Percentiles rank a stretch among this genome's conserved stretches.
These are phyloP conservation scores for Quercus berberidifolia DNA, from an alignment of 306 rosid species.

Conservation along the genomic window DNA sequence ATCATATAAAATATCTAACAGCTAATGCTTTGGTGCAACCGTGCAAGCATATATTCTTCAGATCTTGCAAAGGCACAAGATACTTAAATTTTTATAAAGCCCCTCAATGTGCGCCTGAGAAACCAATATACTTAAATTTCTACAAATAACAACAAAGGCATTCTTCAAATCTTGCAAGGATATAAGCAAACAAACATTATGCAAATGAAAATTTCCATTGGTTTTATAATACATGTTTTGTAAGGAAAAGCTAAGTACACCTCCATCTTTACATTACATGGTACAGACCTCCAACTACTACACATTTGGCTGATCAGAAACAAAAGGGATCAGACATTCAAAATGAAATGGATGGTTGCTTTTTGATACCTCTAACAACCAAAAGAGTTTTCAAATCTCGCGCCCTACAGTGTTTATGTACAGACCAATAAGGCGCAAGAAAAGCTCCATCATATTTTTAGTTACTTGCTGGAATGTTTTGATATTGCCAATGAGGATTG, in stretches of 20 bases:
- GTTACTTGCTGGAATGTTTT: too few relatives aligned
- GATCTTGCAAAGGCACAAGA: too few relatives aligned
- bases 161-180: neutral
- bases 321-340: neutral
- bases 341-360: neutral
- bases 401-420: neutral
- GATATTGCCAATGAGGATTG: too few relatives aligned
- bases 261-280: neutral
- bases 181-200: too few relatives aligned
- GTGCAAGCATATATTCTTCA: too few relatives aligned
- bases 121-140: neutral
- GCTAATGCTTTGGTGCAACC: too few relatives aligned
- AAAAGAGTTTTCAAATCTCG: neutral
- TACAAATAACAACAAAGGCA: neutral
- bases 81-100: too few relatives aligned
- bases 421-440: too few relatives aligned
- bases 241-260: neutral
- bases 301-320: neutral
- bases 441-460: too few relatives aligned
- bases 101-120: neutral
- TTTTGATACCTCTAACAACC: neutral
- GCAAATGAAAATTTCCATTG: too few relatives aligned
- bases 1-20: too few relatives aligned
- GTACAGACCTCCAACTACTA: neutral
- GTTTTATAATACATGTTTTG: neutral